Base-by-base conservation (phyloP, 1,139 yeast genomes). In the Blastobotrys buckinghamii region DNA sequence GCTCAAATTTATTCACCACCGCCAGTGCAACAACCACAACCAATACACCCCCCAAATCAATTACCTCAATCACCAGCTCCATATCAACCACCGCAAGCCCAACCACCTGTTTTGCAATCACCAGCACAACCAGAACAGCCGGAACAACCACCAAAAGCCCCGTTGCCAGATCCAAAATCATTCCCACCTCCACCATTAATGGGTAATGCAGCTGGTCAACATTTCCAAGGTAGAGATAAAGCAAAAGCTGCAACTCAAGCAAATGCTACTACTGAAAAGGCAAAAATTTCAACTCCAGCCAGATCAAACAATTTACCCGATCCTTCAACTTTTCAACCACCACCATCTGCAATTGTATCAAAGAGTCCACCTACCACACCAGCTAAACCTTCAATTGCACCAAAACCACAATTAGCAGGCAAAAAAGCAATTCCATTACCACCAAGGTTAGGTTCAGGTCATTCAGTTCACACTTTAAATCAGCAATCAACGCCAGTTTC, bases 121-220 rank as follows among this genome's bases (percentile, higher is more conserved):
- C 55, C 56, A 2, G n/a, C 24, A 15, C 34, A 36, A 38, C 10
- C 33, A 8, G 51, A 51, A 32, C 47, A 42, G 5, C 44, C 33
- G 24, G 39, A 51, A 10, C 53, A 48, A 35, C 42, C 27, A 16
- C 47, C 51, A 9, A 53, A 59, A 37, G 43, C 56, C 15, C 69
- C 71, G 1, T 58, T 69, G 15, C 72, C 75, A 0, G 76, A 73
- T 48, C 70, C 75, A 1, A 55, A 65, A 0, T 58, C 66, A 22
- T 72, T 74, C 61, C 70, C 74, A 1, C 75, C 76, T 10, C 78
- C 78, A 2, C 78, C 77, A 1, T 55, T 68, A 12, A 46, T 48
- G 44, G 53, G 54, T 12, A 51, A 49, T 26, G 46, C 49, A 13
- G 39, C 43, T 24, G 47, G 43, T 16, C 44, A 44, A 19, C 39